A percentile compares a stretch with the other conserved stretches of the same genome.
These are phyloP conservation scores for Neurospora terricola DNA, from an alignment of 495 filamentous ascomycete genomes.

Conservation along the genomic window DNA sequence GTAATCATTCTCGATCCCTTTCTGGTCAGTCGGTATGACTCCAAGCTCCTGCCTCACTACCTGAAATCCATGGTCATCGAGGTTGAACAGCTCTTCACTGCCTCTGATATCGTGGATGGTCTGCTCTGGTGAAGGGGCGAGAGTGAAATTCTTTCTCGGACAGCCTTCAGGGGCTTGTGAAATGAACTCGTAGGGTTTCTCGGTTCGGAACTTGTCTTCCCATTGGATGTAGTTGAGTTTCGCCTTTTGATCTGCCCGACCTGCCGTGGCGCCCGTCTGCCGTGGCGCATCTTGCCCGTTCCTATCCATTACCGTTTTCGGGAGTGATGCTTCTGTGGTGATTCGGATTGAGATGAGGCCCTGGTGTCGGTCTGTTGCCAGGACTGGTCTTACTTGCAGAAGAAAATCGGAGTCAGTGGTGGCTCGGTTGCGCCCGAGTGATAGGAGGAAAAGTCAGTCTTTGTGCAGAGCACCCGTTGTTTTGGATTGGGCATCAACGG, in stretches of 20 bases:
- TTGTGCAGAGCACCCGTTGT: not conserved
- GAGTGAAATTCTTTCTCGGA: not conserved
- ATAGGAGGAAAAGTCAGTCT: not conserved
- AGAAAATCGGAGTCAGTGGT: not conserved
- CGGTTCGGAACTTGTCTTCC: not conserved
- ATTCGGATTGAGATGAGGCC: not conserved
- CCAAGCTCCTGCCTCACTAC: not conserved
- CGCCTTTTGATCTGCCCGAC: not conserved
- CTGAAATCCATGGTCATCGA: not conserved
- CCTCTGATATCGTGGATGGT: not conserved
- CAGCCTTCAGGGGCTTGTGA: not conserved
- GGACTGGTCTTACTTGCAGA: not conserved
- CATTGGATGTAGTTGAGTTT: constrained; percentile 1
- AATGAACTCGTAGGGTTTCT: constrained; percentile 2
- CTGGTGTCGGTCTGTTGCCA: not conserved
- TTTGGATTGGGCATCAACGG: not conserved
- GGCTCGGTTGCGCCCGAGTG: not conserved
- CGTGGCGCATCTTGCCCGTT: not conserved
- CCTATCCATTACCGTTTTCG: not conserved
- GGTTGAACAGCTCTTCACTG: not conserved
- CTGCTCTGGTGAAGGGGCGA: not conserved
- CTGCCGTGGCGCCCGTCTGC: not conserved
- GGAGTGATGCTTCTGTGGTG: not conserved
- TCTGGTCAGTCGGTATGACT: not conserved
- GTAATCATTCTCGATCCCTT: not conserved